Evolutionary conservation across 2,329 filamentous ascomycete genomes (phyloP).

Genomic region (Gyromitra esculenta): DNA sequence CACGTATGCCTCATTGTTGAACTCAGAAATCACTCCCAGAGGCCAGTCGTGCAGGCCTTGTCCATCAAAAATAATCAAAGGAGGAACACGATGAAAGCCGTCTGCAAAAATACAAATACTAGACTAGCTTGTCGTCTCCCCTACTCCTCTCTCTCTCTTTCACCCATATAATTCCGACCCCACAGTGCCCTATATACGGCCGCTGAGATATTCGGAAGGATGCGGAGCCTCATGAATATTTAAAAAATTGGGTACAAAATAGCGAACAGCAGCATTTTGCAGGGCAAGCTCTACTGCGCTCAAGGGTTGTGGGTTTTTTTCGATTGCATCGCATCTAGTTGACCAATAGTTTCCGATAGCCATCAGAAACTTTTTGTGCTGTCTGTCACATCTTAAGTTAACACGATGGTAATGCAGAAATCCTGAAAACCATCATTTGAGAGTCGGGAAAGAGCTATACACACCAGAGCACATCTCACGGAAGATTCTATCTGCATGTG

Average conservation of each 20-base stretch:
- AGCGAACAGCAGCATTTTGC: background rate
- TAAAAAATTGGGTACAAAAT: constrained; percentile 31
- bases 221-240: constrained; percentile 47
- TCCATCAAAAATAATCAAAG: no score
- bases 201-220: constrained; percentile 39
- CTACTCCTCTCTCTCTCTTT: constrained; percentile 23
- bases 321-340: background rate
- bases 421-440: background rate
- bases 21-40: no score
- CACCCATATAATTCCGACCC: constrained; percentile 12
- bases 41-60: no score
- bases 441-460: background rate
- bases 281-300: no score
- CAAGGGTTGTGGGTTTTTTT: background rate
- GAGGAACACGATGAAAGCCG: background rate
- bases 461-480: background rate
- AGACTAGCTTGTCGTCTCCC: constrained; percentile 42
- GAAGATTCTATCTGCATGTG: background rate
- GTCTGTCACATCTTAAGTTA: background rate
- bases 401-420: background rate
- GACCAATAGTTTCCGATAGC: background rate
- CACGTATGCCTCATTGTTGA: no score
- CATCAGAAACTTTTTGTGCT: background rate
- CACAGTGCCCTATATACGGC: constrained; percentile 35
- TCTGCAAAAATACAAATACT: background rate